Conservation (phyloP, 1,284 basidiomycete genomes). For the Porogramme epimiltina region DNA sequence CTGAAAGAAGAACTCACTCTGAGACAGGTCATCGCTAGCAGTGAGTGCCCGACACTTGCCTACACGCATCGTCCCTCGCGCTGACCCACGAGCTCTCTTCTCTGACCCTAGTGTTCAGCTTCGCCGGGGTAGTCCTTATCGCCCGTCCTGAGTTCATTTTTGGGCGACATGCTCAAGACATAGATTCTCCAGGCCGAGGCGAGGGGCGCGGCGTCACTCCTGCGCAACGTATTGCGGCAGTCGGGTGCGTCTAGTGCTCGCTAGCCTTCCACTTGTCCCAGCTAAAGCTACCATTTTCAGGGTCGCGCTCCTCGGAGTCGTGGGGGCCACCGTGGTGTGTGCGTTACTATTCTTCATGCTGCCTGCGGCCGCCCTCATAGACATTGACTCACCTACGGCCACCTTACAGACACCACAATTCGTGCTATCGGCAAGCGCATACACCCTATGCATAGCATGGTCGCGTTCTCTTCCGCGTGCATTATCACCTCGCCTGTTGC, state of each 20-base stretch:
- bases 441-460: constrained; percentile 69
- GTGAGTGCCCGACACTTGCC: no score
- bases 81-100: no score
- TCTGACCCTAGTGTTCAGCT: constrained; percentile 46
- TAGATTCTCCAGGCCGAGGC: background rate
- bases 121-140: constrained; percentile 53
- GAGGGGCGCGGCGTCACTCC: constrained; percentile 23
- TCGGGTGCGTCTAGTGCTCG: constrained; percentile 49
- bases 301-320: no score
- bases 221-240: constrained; percentile 36
- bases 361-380: background rate
- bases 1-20: constrained; percentile 63
- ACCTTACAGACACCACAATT: constrained; percentile 67
- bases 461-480: constrained; percentile 65
- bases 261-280: no score
- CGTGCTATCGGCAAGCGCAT: constrained; percentile 73
- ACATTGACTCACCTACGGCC: no score
- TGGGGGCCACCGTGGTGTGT: no score
- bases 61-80: no score
- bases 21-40: constrained; percentile 61
- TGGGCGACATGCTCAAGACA: constrained; percentile 15
- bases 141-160: constrained; percentile 39
- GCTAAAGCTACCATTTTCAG: no score
- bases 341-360: no score
- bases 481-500: constrained; percentile 52